Percentiles rank a stretch among this genome's conserved stretches.
These are phyloP conservation scores for Candida maris DNA, from an alignment of 805 yeast species.

Conservation along the genomic window DNA sequence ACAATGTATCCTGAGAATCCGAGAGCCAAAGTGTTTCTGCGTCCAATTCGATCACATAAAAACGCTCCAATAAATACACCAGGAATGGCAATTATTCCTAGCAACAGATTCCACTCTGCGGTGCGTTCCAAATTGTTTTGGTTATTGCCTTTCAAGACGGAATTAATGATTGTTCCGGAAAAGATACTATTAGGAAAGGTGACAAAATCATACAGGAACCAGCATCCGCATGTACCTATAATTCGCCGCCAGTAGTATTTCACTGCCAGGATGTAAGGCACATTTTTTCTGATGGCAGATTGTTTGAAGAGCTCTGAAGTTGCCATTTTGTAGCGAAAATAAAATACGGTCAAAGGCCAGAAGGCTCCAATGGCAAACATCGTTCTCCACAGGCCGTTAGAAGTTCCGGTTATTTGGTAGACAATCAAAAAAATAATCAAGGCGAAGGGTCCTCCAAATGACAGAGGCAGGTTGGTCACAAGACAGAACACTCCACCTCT, in stretches of 20 bases:
- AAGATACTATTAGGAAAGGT: slow-evolving; percentile 73
- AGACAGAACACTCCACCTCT: slow-evolving; percentile 65
- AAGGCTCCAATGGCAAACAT: slow-evolving; percentile 61
- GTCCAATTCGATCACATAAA: slow-evolving; percentile 60
- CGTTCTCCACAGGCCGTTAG: slow-evolving; percentile 61
- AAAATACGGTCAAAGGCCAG: slow-evolving; percentile 71
- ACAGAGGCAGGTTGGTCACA: slow-evolving; percentile 69
- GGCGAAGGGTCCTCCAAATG: slow-evolving; percentile 80
- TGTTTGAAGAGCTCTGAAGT: slow-evolving; percentile 62
- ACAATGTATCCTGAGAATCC: slow-evolving; percentile 72
- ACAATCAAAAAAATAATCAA: slow-evolving; percentile 65
- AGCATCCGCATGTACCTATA: slow-evolving; percentile 67
- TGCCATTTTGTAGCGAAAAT: slow-evolving; percentile 67
- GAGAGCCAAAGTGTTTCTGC: slow-evolving; percentile 65
- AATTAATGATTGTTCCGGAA: slow-evolving; percentile 44
- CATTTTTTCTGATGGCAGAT: slow-evolving; percentile 55
- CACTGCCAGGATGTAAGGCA: slow-evolving; percentile 56
- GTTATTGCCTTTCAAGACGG: slow-evolving; percentile 42
- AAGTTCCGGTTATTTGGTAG: slow-evolving; percentile 51
- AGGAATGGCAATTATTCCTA: slow-evolving; percentile 65
- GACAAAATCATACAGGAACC: slow-evolving; percentile 81
- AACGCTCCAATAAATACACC: slow-evolving; percentile 71
- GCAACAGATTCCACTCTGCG: slow-evolving; percentile 71
- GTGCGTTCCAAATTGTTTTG: slow-evolving; percentile 44
- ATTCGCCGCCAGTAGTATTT: slow-evolving; percentile 67